These are phyloP conservation scores for Yamadazyma siamensis DNA, from an alignment of 1,139 yeast species.

Conservation along the genomic window DNA sequence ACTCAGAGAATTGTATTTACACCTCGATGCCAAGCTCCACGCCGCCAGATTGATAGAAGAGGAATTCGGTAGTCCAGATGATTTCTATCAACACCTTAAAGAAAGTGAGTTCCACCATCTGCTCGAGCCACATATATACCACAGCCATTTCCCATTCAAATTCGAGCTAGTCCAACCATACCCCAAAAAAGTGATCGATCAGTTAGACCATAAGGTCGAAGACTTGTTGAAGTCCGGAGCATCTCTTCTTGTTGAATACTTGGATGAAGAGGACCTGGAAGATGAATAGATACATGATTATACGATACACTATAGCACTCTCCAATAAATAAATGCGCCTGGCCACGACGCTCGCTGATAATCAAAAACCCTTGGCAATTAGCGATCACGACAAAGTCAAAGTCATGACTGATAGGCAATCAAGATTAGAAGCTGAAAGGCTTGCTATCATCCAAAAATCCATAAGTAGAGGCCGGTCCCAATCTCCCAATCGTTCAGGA, in stretches of 20 bases:
- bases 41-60: constrained; percentile 14
- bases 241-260: constrained; percentile 36
- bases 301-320: not conserved
- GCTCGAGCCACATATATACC: constrained; percentile 13
- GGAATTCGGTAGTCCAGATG: constrained; percentile 13
- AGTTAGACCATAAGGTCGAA: constrained; percentile 18
- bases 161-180: constrained; percentile 45
- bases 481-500: constrained; percentile 31
- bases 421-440: constrained; percentile 44
- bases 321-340: not conserved
- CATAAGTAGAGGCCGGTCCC: constrained; percentile 38
- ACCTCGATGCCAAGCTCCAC: constrained; percentile 48
- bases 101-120: constrained; percentile 10
- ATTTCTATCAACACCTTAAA: constrained; percentile 9
- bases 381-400: too few relatives aligned
- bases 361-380: constrained; percentile 11
- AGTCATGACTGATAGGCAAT: constrained; percentile 30
- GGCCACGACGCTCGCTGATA: constrained; percentile 1
- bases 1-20: constrained; percentile 62
- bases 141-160: constrained; percentile 23
- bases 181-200: constrained; percentile 33
- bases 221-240: constrained; percentile 38
- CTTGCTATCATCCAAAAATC: constrained; percentile 40
- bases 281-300: constrained; percentile 1
- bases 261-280: constrained; percentile 18